Evolutionary conservation across 1,284 basidiomycete genomes (phyloP).

Genomic region (Mycena sp.): DNA sequence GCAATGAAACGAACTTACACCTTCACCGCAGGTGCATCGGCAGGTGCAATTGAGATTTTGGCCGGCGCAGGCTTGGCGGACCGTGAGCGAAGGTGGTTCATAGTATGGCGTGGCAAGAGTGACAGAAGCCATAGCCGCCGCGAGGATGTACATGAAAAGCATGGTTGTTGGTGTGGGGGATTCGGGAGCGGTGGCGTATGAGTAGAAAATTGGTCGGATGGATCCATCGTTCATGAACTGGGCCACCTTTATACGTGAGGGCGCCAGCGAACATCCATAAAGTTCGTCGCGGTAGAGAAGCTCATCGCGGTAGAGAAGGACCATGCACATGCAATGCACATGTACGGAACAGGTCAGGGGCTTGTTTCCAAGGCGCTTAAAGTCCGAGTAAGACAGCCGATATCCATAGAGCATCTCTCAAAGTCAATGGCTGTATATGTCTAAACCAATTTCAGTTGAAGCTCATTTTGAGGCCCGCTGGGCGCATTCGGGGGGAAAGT

Average conservation of each 20-base stretch:
- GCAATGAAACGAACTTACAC: background rate
- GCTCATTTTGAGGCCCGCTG: too few species aligned
- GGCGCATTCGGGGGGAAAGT: too few species aligned
- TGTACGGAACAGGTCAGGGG: background rate
- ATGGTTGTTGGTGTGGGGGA: background rate
- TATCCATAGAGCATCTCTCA: too few species aligned
- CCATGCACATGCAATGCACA: background rate
- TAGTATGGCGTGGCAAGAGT: background rate
- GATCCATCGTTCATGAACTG: background rate
- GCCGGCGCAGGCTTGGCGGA: slow-evolving; percentile 3
- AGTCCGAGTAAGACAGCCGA: too few species aligned
- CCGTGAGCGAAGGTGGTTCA: background rate
- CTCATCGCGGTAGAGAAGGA: too few species aligned
- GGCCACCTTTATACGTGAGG: background rate
- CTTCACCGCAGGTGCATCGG: slow-evolving; percentile 4
- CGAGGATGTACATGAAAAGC: slow-evolving; percentile 1
- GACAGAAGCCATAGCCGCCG: background rate
- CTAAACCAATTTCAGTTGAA: too few species aligned
- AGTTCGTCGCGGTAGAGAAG: too few species aligned
- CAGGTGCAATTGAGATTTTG: slow-evolving; percentile 8
- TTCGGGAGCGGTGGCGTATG: background rate
- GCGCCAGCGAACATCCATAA: too few species aligned
- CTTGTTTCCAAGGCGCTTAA: background rate
- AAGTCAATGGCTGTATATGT: too few species aligned
- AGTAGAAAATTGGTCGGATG: background rate